These are phyloP conservation scores for Ascocoryne sarcoides DNA, from an alignment of 2,329 filamentous ascomycete species.

Conservation along the genomic window DNA sequence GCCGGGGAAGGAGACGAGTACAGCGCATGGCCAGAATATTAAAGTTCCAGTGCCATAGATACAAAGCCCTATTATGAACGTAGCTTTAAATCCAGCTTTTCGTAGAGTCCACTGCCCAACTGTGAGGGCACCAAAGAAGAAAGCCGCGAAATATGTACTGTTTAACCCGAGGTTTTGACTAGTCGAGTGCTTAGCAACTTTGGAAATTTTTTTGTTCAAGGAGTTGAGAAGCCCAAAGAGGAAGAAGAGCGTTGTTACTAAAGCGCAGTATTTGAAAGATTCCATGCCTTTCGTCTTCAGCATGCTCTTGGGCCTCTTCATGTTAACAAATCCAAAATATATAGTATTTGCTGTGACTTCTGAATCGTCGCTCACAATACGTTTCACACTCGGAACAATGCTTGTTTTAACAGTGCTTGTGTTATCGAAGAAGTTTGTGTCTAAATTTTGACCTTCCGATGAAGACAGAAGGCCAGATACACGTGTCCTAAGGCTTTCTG, in stretches of 20 bases:
- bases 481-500: too few species aligned
- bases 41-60: conserved; percentile 72
- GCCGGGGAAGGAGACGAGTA: conserved; percentile 65
- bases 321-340: conserved; percentile 73
- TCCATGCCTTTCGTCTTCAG: conserved; percentile 54
- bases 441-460: too few species aligned
- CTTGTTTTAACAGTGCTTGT: too few species aligned
- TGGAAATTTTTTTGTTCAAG: conserved; percentile 63
- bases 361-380: conserved; percentile 9
- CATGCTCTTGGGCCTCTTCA: conserved; percentile 61
- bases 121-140: conserved; percentile 60
- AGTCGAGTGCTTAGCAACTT: conserved; percentile 46
- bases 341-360: conserved; percentile 31
- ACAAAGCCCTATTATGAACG: conserved; percentile 67
- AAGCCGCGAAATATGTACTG: conserved; percentile 63
- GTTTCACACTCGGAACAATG: too few species aligned
- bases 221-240: conserved; percentile 79
- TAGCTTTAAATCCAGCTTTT: conserved; percentile 65
- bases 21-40: conserved; percentile 76
- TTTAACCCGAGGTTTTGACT: conserved; percentile 60
- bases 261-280: conserved; percentile 60
- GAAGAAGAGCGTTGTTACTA: conserved; percentile 76
- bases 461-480: too few species aligned
- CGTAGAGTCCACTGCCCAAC: conserved; percentile 64
- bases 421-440: too few species aligned